Evolutionary conservation across 2,329 filamentous ascomycete genomes (phyloP).

Genomic region (Cephalotrichum gorgonifer): DNA sequence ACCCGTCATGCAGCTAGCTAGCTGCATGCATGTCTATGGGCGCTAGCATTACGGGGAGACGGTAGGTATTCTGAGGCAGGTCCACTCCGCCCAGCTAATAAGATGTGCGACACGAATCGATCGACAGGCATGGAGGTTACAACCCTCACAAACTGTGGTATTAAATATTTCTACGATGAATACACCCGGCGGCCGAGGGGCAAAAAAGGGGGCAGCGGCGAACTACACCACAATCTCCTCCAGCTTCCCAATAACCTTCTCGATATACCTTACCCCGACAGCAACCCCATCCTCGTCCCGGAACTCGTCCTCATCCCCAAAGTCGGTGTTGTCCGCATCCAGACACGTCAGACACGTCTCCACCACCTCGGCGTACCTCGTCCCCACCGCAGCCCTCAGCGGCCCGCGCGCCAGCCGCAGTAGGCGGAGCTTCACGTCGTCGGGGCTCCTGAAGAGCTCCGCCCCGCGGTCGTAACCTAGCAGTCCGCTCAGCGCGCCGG

Average conservation of each 20-base stretch:
- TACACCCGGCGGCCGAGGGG: no score
- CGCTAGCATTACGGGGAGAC: no score
- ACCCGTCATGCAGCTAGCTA: no score
- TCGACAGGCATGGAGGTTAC: no score
- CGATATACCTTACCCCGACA: constrained; percentile 18
- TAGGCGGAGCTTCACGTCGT: not conserved
- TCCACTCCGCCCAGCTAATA: no score
- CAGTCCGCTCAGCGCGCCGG: constrained; percentile 4
- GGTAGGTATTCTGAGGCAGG: no score
- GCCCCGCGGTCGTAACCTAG: not conserved
- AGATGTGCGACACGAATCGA: no score
- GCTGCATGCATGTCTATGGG: no score
- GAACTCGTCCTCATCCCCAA: constrained; percentile 16
- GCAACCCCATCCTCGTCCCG: constrained; percentile 19
- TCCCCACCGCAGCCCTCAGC: constrained; percentile 24
- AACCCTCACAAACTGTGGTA: no score
- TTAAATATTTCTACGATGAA: no score
- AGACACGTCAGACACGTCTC: constrained; percentile 27
- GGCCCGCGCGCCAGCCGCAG: constrained; percentile 23
- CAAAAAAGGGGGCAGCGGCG: no score
- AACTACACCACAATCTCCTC: not conserved
- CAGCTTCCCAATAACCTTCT: constrained; percentile 13
- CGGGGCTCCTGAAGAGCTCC: not conserved
- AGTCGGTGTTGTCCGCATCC: constrained; percentile 17
- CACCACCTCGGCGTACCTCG: constrained; percentile 27